phyloP scores from a whole-genome alignment of 192 early-diverging fungal genomes.

The Piromyces finnis region DNA sequence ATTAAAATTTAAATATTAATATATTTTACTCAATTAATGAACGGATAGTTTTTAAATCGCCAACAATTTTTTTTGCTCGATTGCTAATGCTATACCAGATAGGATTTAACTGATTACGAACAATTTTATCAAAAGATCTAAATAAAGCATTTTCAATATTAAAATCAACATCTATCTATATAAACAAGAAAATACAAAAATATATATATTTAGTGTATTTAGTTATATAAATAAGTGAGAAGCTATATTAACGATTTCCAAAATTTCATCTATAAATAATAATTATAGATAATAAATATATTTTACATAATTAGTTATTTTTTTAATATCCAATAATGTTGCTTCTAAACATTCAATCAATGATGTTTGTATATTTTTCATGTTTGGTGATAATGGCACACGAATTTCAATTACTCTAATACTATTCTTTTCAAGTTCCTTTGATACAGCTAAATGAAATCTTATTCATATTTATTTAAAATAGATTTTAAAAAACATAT shows the following conservation, averaged over 20 bases:
- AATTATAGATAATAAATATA: too few species aligned
- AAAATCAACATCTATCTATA: constrained; percentile 60
- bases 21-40: constrained; percentile 31
- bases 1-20: too few species aligned
- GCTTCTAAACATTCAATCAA: constrained; percentile 71
- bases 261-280: too few species aligned
- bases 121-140: constrained; percentile 61
- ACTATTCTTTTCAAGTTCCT: constrained; percentile 4
- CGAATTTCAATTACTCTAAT: constrained; percentile 44
- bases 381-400: constrained; percentile 56
- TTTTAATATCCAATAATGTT: constrained; percentile 54
- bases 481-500: too few species aligned
- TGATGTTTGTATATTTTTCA: constrained; percentile 66
- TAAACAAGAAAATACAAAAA: too few species aligned
- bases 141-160: constrained; percentile 76
- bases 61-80: constrained; percentile 54
- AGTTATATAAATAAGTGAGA: too few species aligned
- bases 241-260: too few species aligned
- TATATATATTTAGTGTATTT: too few species aligned
- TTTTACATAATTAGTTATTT: constrained; percentile 31
- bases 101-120: constrained; percentile 59
- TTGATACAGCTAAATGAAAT: constrained; percentile 43
- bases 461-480: constrained; percentile 14
- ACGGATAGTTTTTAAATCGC: constrained; percentile 54
- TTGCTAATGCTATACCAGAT: constrained; percentile 68